These are phyloP conservation scores for Canavalia ensiformis DNA, from an alignment of 306 rosid genomes.

Conservation along the genomic window DNA sequence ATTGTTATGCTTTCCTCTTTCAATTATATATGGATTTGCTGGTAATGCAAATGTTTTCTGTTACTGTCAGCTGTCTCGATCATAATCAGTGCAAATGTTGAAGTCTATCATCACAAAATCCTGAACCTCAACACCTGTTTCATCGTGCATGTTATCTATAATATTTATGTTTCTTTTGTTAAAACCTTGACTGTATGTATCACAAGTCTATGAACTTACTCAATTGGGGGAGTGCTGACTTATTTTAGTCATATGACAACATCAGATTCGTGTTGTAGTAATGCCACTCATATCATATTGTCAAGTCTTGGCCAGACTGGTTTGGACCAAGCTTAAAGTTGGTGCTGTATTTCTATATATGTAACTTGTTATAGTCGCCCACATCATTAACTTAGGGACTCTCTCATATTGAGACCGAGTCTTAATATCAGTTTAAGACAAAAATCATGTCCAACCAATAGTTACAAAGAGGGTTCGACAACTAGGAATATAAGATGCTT, in stretches of 20 bases:
- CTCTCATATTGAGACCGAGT: not conserved
- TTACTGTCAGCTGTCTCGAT: conserved; percentile 59
- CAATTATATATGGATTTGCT: conserved; percentile 50
- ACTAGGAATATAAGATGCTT: too few relatives aligned
- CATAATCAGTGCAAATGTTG: conserved; percentile 37
- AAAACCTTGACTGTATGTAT: conserved; percentile 44
- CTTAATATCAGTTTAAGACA: conserved; percentile 1
- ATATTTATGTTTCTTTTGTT: conserved; percentile 30
- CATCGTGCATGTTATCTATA: conserved; percentile 1
- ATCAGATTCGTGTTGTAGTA: not conserved
- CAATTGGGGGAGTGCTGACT: conserved; percentile 1
- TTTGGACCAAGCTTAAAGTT: conserved; percentile 19
- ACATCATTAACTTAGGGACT: not conserved
- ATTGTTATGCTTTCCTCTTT: conserved; percentile 23
- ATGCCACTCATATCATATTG: conserved; percentile 21
- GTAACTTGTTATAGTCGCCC: not conserved
- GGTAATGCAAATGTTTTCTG: conserved; percentile 52
- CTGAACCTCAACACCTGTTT: conserved; percentile 10
- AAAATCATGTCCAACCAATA: not conserved
- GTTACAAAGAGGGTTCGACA: too few relatives aligned
- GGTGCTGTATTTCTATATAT: not conserved
- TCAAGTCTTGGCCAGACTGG: conserved; percentile 14
- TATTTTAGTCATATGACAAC: not conserved
- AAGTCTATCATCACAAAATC: conserved; percentile 34
- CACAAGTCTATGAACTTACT: conserved; percentile 32